phyloP scores from a whole-genome alignment of 352 stramenopile genomes.

The Phytophthora nicotianae region DNA sequence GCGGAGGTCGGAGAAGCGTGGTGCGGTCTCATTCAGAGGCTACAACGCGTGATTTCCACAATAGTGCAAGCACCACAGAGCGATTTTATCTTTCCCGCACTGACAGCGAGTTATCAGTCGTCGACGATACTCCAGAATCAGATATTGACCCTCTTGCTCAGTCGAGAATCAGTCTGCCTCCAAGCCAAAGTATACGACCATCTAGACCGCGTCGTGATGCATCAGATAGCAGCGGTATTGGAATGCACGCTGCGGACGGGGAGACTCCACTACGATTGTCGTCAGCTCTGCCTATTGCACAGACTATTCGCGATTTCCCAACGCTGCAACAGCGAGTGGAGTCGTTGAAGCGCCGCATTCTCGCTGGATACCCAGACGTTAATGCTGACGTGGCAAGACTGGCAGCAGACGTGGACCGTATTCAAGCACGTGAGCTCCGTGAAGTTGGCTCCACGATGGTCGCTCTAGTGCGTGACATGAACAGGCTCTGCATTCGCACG shows the following conservation, averaged over 20 bases:
- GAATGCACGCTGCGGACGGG: constrained; percentile 1
- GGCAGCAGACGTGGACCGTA: constrained; percentile 44
- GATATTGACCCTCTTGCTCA: constrained; percentile 14
- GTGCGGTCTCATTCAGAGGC: constrained; percentile 59
- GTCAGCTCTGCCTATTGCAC: constrained; percentile 18
- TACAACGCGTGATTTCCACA: constrained; percentile 27
- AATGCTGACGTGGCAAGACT: constrained; percentile 49
- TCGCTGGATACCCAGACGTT: constrained; percentile 41
- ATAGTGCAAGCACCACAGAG: background rate
- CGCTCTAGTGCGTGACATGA: constrained; percentile 61
- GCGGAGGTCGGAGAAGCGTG: constrained; percentile 24
- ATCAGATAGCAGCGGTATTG: constrained; percentile 1
- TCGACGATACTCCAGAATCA: constrained; percentile 3
- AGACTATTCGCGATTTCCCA: constrained; percentile 47
- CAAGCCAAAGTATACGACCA: constrained; percentile 5
- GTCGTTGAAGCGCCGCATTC: constrained; percentile 50
- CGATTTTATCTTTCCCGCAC: constrained; percentile 1
- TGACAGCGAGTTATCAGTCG: background rate
- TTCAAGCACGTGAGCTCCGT: constrained; percentile 44
- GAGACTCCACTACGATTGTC: constrained; percentile 13
- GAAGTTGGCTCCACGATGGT: constrained; percentile 55
- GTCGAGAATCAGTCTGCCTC: constrained; percentile 12
- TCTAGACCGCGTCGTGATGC: constrained; percentile 14
- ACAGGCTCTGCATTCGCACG: constrained; percentile 44
- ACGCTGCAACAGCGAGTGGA: constrained; percentile 64